Evolutionary conservation across 2,329 filamentous ascomycete genomes (phyloP), one percentile per base, ranked within the genome.

Genomic region (Xylariaceae sp.): DNA sequence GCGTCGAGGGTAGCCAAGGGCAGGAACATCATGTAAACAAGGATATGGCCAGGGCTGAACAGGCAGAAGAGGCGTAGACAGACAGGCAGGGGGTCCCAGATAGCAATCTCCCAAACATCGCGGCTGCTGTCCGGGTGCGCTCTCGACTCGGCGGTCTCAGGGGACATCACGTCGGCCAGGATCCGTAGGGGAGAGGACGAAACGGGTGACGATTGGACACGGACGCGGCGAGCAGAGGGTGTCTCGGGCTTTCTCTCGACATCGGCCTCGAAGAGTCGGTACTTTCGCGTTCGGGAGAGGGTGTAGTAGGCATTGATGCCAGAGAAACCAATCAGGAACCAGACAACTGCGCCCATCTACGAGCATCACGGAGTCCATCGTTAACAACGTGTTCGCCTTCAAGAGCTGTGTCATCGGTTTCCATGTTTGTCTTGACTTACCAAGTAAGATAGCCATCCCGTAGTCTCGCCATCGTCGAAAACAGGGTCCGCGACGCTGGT

Each of bases 71-170:
- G 78, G 44, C 87, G 85, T 56, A 97, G 76, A 51, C 86, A 91
- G 42, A 96, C 81, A 1, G 92, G 91, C 51, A 93, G 82, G 39
- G 95, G 94, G 72, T 97, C 92, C 94, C 94, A 99, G 5, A 97
- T 82, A 1, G 88, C 84, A 53, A 99, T 76, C 74, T 99, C 92
- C 94, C 94, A 99, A 8, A 99, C 94, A 73, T 99, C 92, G 9
- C 88, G 83, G 30, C 83, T 82, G 58, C 87, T 85, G 71, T 94
- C 88, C 0, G 93, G 90, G 74, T 97, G 89, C 34, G 91, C 88
- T 70, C 92, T 85, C 30, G 89, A 87, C 65, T 92, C 86, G n/a
- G 92, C 90, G 18, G 85, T 87, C 42, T 87, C 85, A 30, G 82
- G 77, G 1, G 85, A 80, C 39, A 96, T 75, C 50, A 90, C 78